phyloP scores from a whole-genome alignment of 768 basidiomycete genomes.

The Tremella fuciformis region DNA sequence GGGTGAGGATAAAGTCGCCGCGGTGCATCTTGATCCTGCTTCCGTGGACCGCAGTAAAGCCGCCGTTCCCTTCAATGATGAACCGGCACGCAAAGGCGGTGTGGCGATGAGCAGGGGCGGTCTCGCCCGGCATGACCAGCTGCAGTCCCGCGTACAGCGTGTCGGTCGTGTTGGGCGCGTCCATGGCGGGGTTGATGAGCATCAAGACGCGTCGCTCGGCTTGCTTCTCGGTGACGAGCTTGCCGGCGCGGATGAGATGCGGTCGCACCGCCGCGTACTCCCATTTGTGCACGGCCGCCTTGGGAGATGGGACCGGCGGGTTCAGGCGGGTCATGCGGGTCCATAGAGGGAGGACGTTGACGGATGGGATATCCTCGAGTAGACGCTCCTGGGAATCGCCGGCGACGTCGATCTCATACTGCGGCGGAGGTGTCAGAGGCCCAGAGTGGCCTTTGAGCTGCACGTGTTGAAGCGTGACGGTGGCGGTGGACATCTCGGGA shows the following conservation, averaged over 20 bases:
- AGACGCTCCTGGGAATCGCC: slow-evolving; percentile 18
- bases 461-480: too few species aligned
- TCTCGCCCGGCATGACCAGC: slow-evolving; percentile 21
- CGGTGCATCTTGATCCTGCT: slow-evolving; percentile 20
- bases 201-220: slow-evolving; percentile 22
- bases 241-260: slow-evolving; percentile 17
- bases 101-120: slow-evolving; percentile 19
- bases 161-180: slow-evolving; percentile 15
- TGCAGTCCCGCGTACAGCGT: slow-evolving; percentile 21
- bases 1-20: slow-evolving; percentile 23
- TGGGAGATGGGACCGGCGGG: slow-evolving; percentile 16
- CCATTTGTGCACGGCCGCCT: slow-evolving; percentile 22
- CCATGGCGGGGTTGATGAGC: slow-evolving; percentile 20
- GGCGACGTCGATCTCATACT: slow-evolving; percentile 5
- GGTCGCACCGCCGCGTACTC: slow-evolving; percentile 15
- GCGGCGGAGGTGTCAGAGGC: slow-evolving; percentile 2
- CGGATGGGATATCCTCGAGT: slow-evolving; percentile 7
- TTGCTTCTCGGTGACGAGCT: slow-evolving; percentile 19
- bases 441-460: not conserved
- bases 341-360: slow-evolving; percentile 15
- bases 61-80: slow-evolving; percentile 22
- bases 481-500: too few species aligned
- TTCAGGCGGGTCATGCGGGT: slow-evolving; percentile 16
- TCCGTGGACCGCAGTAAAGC: slow-evolving; percentile 19
- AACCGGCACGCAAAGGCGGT: slow-evolving; percentile 16